Base-by-base conservation (phyloP, 176 grass and related monocot genomes). In the Lolium rigidum region DNA sequence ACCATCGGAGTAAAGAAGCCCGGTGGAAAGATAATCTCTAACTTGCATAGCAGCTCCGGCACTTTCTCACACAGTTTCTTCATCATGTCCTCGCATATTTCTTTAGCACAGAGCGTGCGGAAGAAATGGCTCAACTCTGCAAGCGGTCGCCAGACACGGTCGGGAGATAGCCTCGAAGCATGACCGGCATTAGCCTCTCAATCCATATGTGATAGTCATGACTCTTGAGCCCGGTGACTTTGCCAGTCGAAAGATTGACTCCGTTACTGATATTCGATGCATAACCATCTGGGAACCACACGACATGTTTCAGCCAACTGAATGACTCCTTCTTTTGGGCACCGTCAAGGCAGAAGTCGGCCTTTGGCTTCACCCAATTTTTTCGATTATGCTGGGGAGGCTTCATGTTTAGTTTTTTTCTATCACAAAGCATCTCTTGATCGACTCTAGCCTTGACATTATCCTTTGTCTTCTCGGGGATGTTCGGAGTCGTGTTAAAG, bases 141-240 rank as follows among this genome's bases (percentile, higher is more conserved):
- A 3, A 81, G 5, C 1, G 49, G 61, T 37, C 31, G 6, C 79
- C 63, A 82, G 1, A 49, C 10, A 41, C 41, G 18, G 15, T 70
- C 13, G 80, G 50, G 12, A 83, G 4, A 43, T 57, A 83, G 3
- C 80, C 58, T 35, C n/a, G 51, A 15, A 83, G 14, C 69, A 83
- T 71, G 4, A 57, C 11, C 3, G 80, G 65, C 31, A 83, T 10
- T 6, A 83, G 31, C 3, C 25, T 15, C 12, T 81, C 79, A 47
- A 68, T 68, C 24, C 66, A 35, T 31, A 68, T 68, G 22, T 80
- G 78, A 10, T 64, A 80, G 9, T 77, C 74, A 77, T 77, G 51
- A 10, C 74, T 77, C 25, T 77, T 77, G 20, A 58, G 7, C 7
- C 74, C 78, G 25, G 9, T 64, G 7, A 81, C 49, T 51, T 4